Evolutionary conservation across 148 eudicot genomes (phyloP).

Genomic region (Simmondsia chinensis): DNA sequence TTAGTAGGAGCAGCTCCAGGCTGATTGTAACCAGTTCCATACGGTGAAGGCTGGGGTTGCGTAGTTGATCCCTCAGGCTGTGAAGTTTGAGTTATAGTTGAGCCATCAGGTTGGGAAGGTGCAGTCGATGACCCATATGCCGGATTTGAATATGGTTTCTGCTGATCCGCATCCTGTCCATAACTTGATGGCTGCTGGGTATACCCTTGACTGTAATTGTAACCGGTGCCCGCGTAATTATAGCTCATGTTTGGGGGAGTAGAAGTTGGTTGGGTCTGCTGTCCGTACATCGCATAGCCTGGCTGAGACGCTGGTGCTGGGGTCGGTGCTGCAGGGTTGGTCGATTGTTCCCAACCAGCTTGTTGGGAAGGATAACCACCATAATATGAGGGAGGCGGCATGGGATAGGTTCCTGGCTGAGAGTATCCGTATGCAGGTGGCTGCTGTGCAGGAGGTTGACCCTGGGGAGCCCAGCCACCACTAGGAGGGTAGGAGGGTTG

Average conservation of each 20-base stretch:
- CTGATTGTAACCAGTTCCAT: conserved; percentile 21
- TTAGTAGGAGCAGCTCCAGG: conserved; percentile 17
- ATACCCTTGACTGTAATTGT: conserved; percentile 26
- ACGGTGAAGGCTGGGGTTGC: conserved; percentile 16
- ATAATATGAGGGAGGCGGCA: conserved; percentile 27
- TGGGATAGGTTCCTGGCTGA: conserved; percentile 23
- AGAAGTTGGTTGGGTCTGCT: conserved; percentile 18
- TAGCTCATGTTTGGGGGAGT: conserved; percentile 23
- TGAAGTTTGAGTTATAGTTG: conserved; percentile 14
- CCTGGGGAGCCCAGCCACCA: conserved; percentile 21
- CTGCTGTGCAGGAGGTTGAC: conserved; percentile 30
- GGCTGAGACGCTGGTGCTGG: conserved; percentile 18
- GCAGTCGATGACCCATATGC: conserved; percentile 17
- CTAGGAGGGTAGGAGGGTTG: conserved; percentile 18
- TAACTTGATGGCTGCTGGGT: conserved; percentile 24
- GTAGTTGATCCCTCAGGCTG: conserved; percentile 18
- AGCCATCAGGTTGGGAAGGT: conserved; percentile 19
- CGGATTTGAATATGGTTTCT: conserved; percentile 14
- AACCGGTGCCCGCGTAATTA: conserved; percentile 20
- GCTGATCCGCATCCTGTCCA: conserved; percentile 24
- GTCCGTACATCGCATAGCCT: conserved; percentile 20
- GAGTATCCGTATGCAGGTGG: conserved; percentile 28
- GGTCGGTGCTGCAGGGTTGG: conserved; percentile 15
- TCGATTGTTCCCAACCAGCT: conserved; percentile 23
- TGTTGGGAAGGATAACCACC: conserved; percentile 29